These are phyloP conservation scores for Boletus sp. DNA, from an alignment of 1,284 basidiomycete genomes.

Conservation along the genomic window DNA sequence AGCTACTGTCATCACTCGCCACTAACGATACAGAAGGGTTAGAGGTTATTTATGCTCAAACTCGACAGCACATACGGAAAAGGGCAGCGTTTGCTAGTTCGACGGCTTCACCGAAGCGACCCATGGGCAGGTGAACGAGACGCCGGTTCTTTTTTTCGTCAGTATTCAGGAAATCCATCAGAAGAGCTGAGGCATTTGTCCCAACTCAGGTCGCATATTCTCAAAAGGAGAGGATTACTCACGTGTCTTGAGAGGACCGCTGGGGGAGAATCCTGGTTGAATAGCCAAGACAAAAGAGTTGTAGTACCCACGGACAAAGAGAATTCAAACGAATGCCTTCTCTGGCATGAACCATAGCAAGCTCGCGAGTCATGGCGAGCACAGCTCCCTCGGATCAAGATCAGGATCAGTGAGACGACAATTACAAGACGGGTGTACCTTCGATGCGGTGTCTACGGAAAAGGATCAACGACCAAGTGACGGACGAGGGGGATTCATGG, in stretches of 20 bases:
- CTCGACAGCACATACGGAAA: conserved; percentile 64
- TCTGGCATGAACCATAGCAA: conserved; percentile 95
- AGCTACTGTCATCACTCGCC: conserved; percentile 83
- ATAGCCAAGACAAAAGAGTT: not conserved
- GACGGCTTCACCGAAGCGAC: conserved; percentile 94
- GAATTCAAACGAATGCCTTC: conserved; percentile 96
- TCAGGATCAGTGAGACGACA: conserved; percentile 8
- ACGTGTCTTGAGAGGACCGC: conserved; percentile 92
- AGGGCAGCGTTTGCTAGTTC: conserved; percentile 91
- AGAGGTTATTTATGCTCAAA: not conserved
- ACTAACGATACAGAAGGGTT: conserved; percentile 43
- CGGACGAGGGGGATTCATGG: not conserved
- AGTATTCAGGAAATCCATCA: conserved; percentile 99
- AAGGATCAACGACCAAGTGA: conserved; percentile 1
- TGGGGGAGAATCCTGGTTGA: conserved; percentile 33
- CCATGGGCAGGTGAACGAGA: conserved; percentile 92
- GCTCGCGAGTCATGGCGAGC: conserved; percentile 95
- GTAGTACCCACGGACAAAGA: conserved; percentile 83
- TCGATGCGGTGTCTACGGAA: conserved; percentile 75
- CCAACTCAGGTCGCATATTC: not conserved
- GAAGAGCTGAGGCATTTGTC: conserved; percentile 55
- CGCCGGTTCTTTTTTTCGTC: conserved; percentile 92
- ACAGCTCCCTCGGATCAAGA: conserved; percentile 74
- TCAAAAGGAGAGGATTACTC: conserved; percentile 28
- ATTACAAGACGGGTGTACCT: conserved; percentile 44